Conservation (phyloP, 106 monocot genomes). For the Platanthera zijinensis region DNA sequence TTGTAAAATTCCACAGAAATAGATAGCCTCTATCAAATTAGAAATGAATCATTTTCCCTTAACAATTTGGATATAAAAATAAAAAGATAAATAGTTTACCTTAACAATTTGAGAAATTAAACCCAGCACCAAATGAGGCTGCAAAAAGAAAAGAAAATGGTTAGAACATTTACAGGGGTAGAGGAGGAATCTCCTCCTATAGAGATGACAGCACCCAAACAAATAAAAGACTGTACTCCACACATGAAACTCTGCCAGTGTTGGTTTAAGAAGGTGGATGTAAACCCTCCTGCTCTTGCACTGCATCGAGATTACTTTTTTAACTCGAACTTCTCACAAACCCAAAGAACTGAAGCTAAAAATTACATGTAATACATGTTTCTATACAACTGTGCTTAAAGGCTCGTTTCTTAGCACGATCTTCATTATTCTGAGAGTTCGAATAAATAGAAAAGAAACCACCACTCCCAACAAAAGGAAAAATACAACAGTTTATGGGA, state of each 20-base stretch:
- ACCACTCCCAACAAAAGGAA: not conserved
- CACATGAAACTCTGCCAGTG: not conserved
- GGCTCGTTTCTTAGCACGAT: not conserved
- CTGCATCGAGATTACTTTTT: not conserved
- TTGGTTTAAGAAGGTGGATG: not conserved
- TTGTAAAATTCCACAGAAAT: not conserved
- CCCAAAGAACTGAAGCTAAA: not conserved
- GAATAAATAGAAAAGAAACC: not conserved
- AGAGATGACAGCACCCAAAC: not conserved
- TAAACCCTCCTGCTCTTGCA: not conserved
- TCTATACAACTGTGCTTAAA: not conserved
- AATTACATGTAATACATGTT: not conserved
- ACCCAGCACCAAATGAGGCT: slow-evolving; percentile 92
- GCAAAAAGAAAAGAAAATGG: slow-evolving; percentile 18
- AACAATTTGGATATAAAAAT: slow-evolving; percentile 2
- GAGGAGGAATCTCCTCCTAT: not conserved
- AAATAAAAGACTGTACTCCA: not conserved
- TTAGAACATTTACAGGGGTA: not conserved
- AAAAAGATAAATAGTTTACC: slow-evolving; percentile 31
- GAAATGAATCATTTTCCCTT: not conserved
- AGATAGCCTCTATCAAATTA: not conserved
- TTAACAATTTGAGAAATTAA: slow-evolving; percentile 97
- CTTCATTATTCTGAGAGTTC: not conserved
- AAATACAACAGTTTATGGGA: not conserved
- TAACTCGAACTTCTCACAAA: not conserved